Percentiles rank a stretch among this genome's conserved stretches.
phyloP scores from a whole-genome alignment of 495 filamentous ascomycete species.

The Rostrohypoxylon terebratum region DNA sequence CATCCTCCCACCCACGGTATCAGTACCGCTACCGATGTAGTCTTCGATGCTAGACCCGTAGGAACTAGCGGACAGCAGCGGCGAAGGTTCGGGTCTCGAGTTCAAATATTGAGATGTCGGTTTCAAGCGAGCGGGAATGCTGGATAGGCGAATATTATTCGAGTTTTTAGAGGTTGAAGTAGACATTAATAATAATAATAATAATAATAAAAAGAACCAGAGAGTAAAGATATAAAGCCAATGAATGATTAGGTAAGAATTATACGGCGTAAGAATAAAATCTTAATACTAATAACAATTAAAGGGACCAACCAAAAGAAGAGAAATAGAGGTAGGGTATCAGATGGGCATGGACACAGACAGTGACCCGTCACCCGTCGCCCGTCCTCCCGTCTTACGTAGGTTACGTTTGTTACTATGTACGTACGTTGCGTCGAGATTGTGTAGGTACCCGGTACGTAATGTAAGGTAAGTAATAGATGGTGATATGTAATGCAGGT shows the following conservation, averaged over 20 bases:
- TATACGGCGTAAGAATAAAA: not conserved
- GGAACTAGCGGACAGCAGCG: constrained; percentile 41
- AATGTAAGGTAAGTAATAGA: too few relatives aligned
- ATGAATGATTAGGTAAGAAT: constrained; percentile 22
- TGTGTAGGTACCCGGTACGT: too few relatives aligned
- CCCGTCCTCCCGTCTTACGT: not conserved
- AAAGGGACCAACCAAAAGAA: constrained; percentile 1
- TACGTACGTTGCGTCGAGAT: not conserved
- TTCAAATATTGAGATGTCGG: constrained; percentile 39
- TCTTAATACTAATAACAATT: not conserved
- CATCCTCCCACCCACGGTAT: constrained; percentile 43
- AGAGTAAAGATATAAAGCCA: not conserved
- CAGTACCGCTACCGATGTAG: constrained; percentile 46
- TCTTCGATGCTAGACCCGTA: constrained; percentile 43
- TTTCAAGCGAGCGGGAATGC: constrained; percentile 41
- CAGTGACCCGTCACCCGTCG: too few relatives aligned
- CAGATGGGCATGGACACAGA: not conserved
- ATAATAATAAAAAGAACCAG: too few relatives aligned
- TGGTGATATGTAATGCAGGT: not conserved
- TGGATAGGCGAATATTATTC: constrained; percentile 42
- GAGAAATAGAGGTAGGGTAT: not conserved
- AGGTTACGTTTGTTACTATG: not conserved
- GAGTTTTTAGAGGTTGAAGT: constrained; percentile 27
- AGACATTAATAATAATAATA: constrained; percentile 10
- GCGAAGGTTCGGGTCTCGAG: constrained; percentile 40